Base-by-base conservation (phyloP, 139 green algal species). In the Auxenochlorella pyrenoidosa region DNA sequence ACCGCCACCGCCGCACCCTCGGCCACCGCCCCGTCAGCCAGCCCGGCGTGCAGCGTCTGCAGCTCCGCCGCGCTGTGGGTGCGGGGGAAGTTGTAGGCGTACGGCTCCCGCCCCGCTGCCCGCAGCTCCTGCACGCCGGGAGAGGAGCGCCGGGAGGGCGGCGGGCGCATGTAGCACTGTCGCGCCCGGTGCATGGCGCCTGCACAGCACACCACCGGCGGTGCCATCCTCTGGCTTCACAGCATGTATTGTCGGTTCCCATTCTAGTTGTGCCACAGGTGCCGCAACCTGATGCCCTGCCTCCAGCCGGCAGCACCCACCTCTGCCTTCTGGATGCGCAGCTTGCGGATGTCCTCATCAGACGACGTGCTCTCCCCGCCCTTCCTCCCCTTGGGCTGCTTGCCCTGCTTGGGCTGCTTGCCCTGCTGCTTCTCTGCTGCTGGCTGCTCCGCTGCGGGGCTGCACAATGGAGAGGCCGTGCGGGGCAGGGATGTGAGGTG, bases 41-140 rank as follows among this genome's bases (percentile, higher is more conserved):
- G 90, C 12, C 87, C 84, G 2, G 47, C 47, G 85, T 96, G 95
- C 73, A 91, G 80, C 75, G 93, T 76, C 88, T 98, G 96, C 44
- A 99, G 94, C 73, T 97, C 80, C 30, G 91, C 85, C 16, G 95
- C 93, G 41, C 91, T 94, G 92, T 99, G 95, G 2, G 92, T 99
- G 41, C 96, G 92, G 75, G 96, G 88, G 85, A 97, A 99, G 77
- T 88, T 90, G 91, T 98, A 99, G 0, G 97, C 97, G 78, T 97
- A 99, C 0, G 97, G 97, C 77, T 99, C 93, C 65, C 91, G 88
- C 1, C 95, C 96, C 5, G 86, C 68, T 1, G 47, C 81, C 0
- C 94, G 91, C 83, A 99, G 90, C 60, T 96, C 88, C 40, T 94
- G 24, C 94, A 97, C 87, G 28, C 44, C 19, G 12, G n/a, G 12